A percentile compares a stretch with the other conserved stretches of the same genome.
Conservation (phyloP, 2,329 filamentous ascomycete genomes). For the Zalaria obscura region DNA sequence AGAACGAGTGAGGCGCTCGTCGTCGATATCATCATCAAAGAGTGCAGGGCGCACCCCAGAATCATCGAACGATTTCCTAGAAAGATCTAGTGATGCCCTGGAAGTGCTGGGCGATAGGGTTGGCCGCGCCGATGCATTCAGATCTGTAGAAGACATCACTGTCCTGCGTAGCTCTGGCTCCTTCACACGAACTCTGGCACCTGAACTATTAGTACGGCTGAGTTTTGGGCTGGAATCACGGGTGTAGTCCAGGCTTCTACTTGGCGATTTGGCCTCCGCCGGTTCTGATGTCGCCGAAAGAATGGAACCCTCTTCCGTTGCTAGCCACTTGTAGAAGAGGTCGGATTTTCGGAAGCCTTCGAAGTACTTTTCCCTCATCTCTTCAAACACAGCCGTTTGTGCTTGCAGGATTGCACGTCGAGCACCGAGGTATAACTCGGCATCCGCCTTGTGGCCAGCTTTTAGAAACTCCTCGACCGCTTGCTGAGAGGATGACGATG, state of each 20-base stretch:
- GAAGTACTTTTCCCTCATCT: conserved; percentile 70
- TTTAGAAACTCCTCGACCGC: conserved; percentile 65
- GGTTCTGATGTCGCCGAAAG: conserved; percentile 1
- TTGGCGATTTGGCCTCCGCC: neutral
- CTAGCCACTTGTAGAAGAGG: conserved; percentile 89
- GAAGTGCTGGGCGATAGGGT: conserved; percentile 26
- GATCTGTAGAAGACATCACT: conserved; percentile 46
- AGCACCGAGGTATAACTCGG: conserved; percentile 70
- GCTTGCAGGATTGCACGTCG: conserved; percentile 67
- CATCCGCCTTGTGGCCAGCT: conserved; percentile 60
- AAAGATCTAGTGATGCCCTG: conserved; percentile 26
- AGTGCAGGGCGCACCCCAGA: conserved; percentile 39
- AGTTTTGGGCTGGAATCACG: neutral
- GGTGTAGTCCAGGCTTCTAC: neutral
- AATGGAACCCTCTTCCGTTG: conserved; percentile 52
- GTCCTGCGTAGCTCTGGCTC: conserved; percentile 41
- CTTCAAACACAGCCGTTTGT: conserved; percentile 71
- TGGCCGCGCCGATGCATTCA: conserved; percentile 22
- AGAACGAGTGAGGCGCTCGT: conserved; percentile 62
- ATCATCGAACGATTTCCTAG: conserved; percentile 60
- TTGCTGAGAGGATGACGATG: conserved; percentile 53
- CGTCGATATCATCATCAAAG: conserved; percentile 71
- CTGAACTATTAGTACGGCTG: neutral
- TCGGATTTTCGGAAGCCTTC: conserved; percentile 84
- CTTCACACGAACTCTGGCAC: conserved; percentile 6